A percentile compares a stretch with the other conserved stretches of the same genome.
These are phyloP conservation scores for Clitopilus passeckerianus DNA, from an alignment of 768 basidiomycete species.

Conservation along the genomic window DNA sequence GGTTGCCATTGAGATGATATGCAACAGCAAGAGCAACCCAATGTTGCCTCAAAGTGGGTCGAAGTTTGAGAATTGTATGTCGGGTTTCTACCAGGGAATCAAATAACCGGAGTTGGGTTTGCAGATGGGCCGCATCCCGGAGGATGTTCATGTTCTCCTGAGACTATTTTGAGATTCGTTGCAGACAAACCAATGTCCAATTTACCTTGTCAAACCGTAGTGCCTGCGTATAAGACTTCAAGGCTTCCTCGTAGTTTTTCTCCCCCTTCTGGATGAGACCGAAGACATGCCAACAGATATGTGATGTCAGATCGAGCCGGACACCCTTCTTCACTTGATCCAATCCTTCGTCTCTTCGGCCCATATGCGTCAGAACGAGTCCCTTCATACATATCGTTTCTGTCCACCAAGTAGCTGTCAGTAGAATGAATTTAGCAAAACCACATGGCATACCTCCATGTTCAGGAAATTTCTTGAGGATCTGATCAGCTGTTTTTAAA, in stretches of 20 bases:
- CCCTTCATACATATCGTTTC: conserved; percentile 98
- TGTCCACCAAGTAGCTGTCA: conserved; percentile 23
- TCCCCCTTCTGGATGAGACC: conserved; percentile 93
- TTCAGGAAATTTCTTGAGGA: conserved; percentile 92
- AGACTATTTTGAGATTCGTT: conserved; percentile 3
- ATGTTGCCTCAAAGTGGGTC: conserved; percentile 80
- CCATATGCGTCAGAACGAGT: conserved; percentile 77
- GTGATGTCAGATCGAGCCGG: conserved; percentile 75
- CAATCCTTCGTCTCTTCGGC: conserved; percentile 73
- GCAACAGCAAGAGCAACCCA: conserved; percentile 91
- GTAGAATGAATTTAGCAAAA: not conserved
- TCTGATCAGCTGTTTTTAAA: conserved; percentile 85
- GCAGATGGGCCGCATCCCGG: conserved; percentile 84
- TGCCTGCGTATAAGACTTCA: conserved; percentile 90
- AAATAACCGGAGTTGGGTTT: conserved; percentile 82
- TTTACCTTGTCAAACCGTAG: conserved; percentile 81
- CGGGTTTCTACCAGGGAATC: conserved; percentile 79
- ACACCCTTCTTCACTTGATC: conserved; percentile 84
- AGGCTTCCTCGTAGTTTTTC: conserved; percentile 91
- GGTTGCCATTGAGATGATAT: conserved; percentile 77
- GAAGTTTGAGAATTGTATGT: conserved; percentile 69
- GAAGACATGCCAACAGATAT: conserved; percentile 98
- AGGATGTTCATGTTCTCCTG: conserved; percentile 95
- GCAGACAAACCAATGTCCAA: not conserved
- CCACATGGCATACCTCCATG: conserved; percentile 75